A percentile compares a stretch with the other conserved stretches of the same genome.
Evolutionary conservation across 768 basidiomycete genomes (phyloP).

Genomic region (Trametes sanguinea): DNA sequence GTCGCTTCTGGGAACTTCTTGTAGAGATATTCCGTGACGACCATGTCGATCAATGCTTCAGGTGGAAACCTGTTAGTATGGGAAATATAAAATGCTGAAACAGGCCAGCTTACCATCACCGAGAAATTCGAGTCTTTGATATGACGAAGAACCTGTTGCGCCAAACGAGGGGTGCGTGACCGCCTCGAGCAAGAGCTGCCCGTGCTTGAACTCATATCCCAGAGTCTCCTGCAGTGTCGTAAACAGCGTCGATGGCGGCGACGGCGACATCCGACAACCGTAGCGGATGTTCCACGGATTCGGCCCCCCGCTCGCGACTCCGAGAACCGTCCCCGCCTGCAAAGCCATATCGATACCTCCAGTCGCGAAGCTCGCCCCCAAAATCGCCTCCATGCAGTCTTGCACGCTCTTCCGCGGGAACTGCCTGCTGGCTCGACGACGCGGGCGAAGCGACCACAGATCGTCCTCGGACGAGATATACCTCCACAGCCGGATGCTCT

Average conservation of each 20-base stretch:
- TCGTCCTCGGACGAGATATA: constrained; percentile 46
- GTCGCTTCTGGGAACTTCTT: constrained; percentile 68
- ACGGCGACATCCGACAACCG: constrained; percentile 32
- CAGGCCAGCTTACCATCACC: constrained; percentile 70
- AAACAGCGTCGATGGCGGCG: constrained; percentile 50
- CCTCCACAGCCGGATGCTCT: constrained; percentile 59
- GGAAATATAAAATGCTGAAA: neutral
- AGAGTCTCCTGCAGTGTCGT: constrained; percentile 57
- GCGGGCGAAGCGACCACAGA: constrained; percentile 29
- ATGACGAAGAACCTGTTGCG: constrained; percentile 55
- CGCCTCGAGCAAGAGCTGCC: constrained; percentile 71
- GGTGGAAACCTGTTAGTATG: constrained; percentile 11
- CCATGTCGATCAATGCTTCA: constrained; percentile 69
- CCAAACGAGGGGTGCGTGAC: constrained; percentile 85
- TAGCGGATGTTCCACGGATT: constrained; percentile 70
- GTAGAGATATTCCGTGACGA: constrained; percentile 72
- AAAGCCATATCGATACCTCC: constrained; percentile 76
- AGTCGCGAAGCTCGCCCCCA: constrained; percentile 74
- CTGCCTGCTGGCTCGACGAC: constrained; percentile 43
- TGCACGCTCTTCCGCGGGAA: constrained; percentile 74
- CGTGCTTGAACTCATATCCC: constrained; percentile 68
- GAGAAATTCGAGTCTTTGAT: constrained; percentile 86
- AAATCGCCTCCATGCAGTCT: constrained; percentile 85
- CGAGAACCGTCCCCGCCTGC: constrained; percentile 60
- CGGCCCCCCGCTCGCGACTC: constrained; percentile 72